Base-by-base conservation (phyloP, 2,329 filamentous ascomycete genomes). In the Ophiostoma ips region DNA sequence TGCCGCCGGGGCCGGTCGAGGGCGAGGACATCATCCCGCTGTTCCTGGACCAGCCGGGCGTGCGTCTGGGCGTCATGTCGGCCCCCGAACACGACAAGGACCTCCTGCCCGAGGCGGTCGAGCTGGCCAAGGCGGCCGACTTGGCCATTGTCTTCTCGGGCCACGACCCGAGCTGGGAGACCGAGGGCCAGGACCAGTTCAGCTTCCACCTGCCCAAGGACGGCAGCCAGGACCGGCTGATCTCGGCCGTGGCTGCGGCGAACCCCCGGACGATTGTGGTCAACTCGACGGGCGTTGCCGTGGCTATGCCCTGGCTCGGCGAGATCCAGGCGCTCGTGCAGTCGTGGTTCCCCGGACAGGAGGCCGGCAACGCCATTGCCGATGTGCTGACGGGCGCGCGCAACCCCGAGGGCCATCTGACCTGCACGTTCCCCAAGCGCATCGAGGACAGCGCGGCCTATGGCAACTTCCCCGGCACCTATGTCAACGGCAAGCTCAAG, bases 361-460 rank as follows among this genome's bases (percentile, higher is more conserved):
- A 48, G 36, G 36, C 35, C 16, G 46, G 46, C 16, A 40, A 40
- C 16, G 46, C 46, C 36, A 48, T 48, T 21, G 46, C 36, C 24
- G 46, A 48, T 11, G 46, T 41, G 10, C 38, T 41, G 12, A 41
- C 21, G n/a, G 38, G 38, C 13, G 38, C 30, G 18, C 30, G 18
- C 16, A 34, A 21, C 18, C 30, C 44, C 31, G 31, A 30, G 30
- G 30, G 44, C 44, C 38, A 41, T 19, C 38, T 41, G 21, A 41
- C 24, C 12, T 40, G 15, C 28, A 38, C 35, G 15, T 88, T 89
- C 66, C 86, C 86, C 1, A 71, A 71, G 50, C 69, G 71, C 15
- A 61, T 83, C 0, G 75, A 83, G 59, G 81, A 88, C 59, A 87
- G 83, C 52, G 85, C 86, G 1, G 77, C 83, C 0, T 88, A 82